Evolutionary conservation across 2,329 filamentous ascomycete genomes (phyloP), one percentile per base, ranked within the genome.

Genomic region (Microdochium nivale): DNA sequence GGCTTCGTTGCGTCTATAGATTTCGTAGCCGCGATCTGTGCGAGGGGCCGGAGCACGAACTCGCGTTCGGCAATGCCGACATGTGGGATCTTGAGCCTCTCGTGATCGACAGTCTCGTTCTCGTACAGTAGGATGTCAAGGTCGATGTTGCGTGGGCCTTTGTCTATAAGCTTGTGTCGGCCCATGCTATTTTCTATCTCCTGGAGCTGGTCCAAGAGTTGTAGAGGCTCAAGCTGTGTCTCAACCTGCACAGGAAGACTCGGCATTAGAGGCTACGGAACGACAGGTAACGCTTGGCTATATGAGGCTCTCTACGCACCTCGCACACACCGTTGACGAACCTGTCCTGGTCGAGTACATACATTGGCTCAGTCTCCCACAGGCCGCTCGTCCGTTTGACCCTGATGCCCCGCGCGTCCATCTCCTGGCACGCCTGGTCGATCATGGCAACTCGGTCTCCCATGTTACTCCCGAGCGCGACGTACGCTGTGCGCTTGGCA

Each of bases 361-460:
- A 99, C 94, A 99, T 99, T 23, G 94, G 90, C 60, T 89, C 84
- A 3, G 92, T 99, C 72, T 97, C 90, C 80, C 94, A 99, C 2
- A 99, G 75, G 55, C 84, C 86, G 67, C 92, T 97, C 0, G 92
- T 96, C 60, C 85, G 78, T 61, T 82, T 78, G 37, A 99, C 79
- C 50, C 71, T 80, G 63, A 97, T 89, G 32, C 83, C 84, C 23
- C 81, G 76, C 46, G 76, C 72, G 56, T 88, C 82, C 82, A 99
- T 90, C 64, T 87, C 80, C 46, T 75, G 76, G 65, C 90, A 91
- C 0, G 94, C 92, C 60, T 79, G 76, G 67, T 96, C 90, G 57
- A 99, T 95, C 80, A 86, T 87, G 43, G 77, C 79, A 49, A 96
- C 78, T 43, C 91, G 84, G 65, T 97, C 85, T 3, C 91, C 92